Conservation (phyloP, 495 filamentous ascomycete genomes). For the Hyaloscypha bicolor region DNA sequence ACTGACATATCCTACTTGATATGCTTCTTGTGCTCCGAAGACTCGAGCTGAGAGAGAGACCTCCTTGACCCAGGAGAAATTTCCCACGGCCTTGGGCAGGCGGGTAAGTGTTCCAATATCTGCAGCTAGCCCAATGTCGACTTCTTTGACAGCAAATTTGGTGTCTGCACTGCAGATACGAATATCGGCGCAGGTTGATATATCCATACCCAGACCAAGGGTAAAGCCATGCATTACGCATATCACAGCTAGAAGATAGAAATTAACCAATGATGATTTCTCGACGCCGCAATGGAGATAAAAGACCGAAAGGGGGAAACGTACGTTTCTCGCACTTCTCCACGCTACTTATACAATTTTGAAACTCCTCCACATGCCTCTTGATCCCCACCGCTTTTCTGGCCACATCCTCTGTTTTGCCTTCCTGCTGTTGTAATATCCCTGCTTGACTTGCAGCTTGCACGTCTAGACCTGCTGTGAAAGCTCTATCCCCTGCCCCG, state of each 20-base stretch:
- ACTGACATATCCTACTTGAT: slow-evolving; percentile 81
- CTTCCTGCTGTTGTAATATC: slow-evolving; percentile 31
- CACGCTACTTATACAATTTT: slow-evolving; percentile 71
- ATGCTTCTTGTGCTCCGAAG: slow-evolving; percentile 80
- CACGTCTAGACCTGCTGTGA: slow-evolving; percentile 84
- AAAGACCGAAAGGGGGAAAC: slow-evolving; percentile 24
- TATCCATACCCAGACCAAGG: slow-evolving; percentile 83
- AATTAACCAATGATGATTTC: background rate
- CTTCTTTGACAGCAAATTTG: slow-evolving; percentile 84
- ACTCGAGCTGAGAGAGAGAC: slow-evolving; percentile 76
- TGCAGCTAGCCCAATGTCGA: slow-evolving; percentile 92
- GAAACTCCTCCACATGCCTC: slow-evolving; percentile 73
- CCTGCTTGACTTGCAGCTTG: slow-evolving; percentile 56
- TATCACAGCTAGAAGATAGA: slow-evolving; percentile 64
- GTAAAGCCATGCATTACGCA: slow-evolving; percentile 79
- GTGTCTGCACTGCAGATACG: slow-evolving; percentile 67
- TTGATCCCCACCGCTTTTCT: slow-evolving; percentile 65
- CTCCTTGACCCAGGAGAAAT: slow-evolving; percentile 87
- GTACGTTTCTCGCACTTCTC: slow-evolving; percentile 88
- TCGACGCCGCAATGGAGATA: background rate
- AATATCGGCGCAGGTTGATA: slow-evolving; percentile 77
- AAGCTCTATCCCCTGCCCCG: slow-evolving; percentile 80
- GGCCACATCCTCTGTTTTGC: slow-evolving; percentile 55
- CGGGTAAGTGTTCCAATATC: slow-evolving; percentile 89
- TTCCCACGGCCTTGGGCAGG: slow-evolving; percentile 81